Base-by-base conservation (phyloP, 108 stramenopile genomes). In the Fragilaria radians region DNA sequence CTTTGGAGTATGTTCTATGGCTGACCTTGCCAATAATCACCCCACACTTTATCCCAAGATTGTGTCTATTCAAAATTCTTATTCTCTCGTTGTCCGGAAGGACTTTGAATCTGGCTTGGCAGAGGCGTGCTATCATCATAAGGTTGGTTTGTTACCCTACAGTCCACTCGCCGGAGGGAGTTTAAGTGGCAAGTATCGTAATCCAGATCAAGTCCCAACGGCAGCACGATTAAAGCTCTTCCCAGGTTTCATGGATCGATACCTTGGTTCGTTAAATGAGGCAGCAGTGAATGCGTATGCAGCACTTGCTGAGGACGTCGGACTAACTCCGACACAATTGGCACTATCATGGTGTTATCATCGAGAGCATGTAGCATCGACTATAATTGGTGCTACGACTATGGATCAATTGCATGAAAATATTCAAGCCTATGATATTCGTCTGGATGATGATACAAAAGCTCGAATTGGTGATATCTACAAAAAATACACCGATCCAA, bases 341-440 rank as follows among this genome's bases (percentile, higher is more conserved):
- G 90, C 97, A 28, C 62, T 95, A 52, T 57, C 80, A 27, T 95
- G 90, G 84, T 89, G 95, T 49, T 92, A 90, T 57, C 83, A 88
- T 50, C 68, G 82, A 59, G 76, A 80, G 45, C 80, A 86, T 54
- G 94, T 95, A 24, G 72, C 79, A 5, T 89, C 90, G 0, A 88
- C 93, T 0, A 90, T 98, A 52, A 86, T 98, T 64, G 95, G 95
- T 29, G 95, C 94, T 4, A 98, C 95, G 0, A 77, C 79, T 2
- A 64, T 90, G 48, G 57, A 68, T 2, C 97, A 97, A 59, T 58
- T 97, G 18, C 53, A 88, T 14, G 88, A 95, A 71, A 78, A 91
- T 58, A 56, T 70, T 28, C 59, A 59, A 34, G 68, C 68, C 29
- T 65, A 69, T 77, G 82, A 82, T 70, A 67, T 81, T 31, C 50